Conservation (phyloP, 768 basidiomycete genomes). For the Cystofilobasidium bisporidii region DNA sequence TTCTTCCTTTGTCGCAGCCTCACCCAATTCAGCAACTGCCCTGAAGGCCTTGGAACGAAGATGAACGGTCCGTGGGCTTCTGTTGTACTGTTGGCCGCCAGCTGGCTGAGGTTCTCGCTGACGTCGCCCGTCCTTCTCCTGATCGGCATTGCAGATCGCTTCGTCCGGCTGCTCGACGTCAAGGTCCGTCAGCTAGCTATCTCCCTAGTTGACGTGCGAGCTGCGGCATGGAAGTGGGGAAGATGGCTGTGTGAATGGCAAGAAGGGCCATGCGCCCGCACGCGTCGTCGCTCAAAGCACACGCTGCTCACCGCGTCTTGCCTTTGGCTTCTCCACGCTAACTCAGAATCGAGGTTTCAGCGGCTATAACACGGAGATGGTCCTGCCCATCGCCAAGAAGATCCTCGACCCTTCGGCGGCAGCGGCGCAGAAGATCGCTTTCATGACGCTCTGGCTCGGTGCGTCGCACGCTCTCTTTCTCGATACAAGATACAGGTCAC, state of each 20-base stretch:
- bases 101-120: not conserved
- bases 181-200: too few relatives aligned
- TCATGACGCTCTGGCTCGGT: slow-evolving; percentile 19
- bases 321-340: slow-evolving; percentile 49
- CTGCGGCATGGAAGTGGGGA: too few relatives aligned
- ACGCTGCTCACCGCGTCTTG: too few relatives aligned
- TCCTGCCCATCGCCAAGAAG: slow-evolving; percentile 16
- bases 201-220: too few relatives aligned
- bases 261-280: too few relatives aligned
- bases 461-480: not conserved
- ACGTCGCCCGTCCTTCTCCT: not conserved
- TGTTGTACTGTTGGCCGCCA: too few relatives aligned
- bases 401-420: not conserved
- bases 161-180: slow-evolving; percentile 72
- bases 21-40: slow-evolving; percentile 15
- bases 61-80: not conserved
- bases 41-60: not conserved
- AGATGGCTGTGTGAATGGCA: too few relatives aligned
- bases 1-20: too few relatives aligned
- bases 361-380: too few relatives aligned
- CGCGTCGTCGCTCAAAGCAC: too few relatives aligned
- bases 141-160: slow-evolving; percentile 49
- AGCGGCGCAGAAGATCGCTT: not conserved
- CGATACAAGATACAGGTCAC: too few relatives aligned
- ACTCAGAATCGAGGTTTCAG: too few relatives aligned